A percentile compares a stretch with the other conserved stretches of the same genome.
Evolutionary conservation across 1,139 yeast species (phyloP).

Genomic region (Wickerhamiella pararugosa): DNA sequence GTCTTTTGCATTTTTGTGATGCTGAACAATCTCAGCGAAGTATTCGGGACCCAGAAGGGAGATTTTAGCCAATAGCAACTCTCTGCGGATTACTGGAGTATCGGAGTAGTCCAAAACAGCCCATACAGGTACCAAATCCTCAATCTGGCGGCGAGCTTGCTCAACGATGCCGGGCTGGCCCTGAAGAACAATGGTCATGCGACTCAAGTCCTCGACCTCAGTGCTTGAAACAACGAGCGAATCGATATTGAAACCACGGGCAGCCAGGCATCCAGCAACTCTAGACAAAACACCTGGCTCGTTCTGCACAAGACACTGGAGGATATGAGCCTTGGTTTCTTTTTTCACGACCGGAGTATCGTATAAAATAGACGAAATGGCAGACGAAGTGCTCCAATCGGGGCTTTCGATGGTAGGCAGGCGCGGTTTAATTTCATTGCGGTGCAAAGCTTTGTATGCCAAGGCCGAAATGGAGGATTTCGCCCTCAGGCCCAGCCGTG

Average conservation of each 20-base stretch:
- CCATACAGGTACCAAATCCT: conserved; percentile 94
- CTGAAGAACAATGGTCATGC: conserved; percentile 90
- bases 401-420: conserved; percentile 93
- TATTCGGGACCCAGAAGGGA: conserved; percentile 93
- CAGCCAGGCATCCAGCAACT: conserved; percentile 91
- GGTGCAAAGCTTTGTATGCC: conserved; percentile 81
- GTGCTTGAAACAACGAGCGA: conserved; percentile 94
- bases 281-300: conserved; percentile 96
- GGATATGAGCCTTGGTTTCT: conserved; percentile 47
- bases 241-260: conserved; percentile 95
- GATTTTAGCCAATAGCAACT: conserved; percentile 77
- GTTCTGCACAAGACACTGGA: conserved; percentile 93
- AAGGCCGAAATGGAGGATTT: conserved; percentile 70
- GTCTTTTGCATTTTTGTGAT: conserved; percentile 42
- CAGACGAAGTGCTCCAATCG: conserved; percentile 88
- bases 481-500: conserved; percentile 6
- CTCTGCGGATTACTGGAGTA: conserved; percentile 82
- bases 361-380: conserved; percentile 85
- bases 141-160: conserved; percentile 97
- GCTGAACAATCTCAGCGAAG: conserved; percentile 85
- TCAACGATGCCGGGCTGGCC: conserved; percentile 96
- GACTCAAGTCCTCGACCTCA: conserved; percentile 83
- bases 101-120: conserved; percentile 91
- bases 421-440: conserved; percentile 72
- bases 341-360: conserved; percentile 56